Conservation (phyloP, 2,329 filamentous ascomycete species). For the Trichoderma sp. region DNA sequence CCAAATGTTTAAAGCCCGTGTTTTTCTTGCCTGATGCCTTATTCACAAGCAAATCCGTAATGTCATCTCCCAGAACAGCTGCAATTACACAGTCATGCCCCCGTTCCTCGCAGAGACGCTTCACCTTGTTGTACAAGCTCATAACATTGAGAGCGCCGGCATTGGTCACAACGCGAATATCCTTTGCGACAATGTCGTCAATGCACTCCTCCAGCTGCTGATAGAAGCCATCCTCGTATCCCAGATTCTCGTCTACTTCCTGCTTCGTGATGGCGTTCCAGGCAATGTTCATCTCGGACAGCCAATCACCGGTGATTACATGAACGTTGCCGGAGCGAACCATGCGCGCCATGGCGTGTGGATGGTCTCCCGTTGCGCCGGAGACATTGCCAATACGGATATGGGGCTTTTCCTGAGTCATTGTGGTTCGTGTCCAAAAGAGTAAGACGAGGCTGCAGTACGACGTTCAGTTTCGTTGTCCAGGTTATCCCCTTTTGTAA, state of each 20-base stretch:
- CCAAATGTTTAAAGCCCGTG: slow-evolving; percentile 32
- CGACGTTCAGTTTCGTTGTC: neutral
- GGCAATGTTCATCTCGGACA: slow-evolving; percentile 55
- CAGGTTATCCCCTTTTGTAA: neutral
- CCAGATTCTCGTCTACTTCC: slow-evolving; percentile 36
- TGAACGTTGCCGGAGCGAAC: slow-evolving; percentile 37
- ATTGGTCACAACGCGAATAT: slow-evolving; percentile 44
- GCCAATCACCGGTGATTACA: slow-evolving; percentile 45
- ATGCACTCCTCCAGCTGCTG: slow-evolving; percentile 48
- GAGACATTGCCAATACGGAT: slow-evolving; percentile 41
- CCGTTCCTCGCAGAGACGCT: slow-evolving; percentile 34
- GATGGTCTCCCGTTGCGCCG: slow-evolving; percentile 39
- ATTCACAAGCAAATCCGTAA: slow-evolving; percentile 34
- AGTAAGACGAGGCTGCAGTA: neutral
- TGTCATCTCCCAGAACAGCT: slow-evolving; percentile 44
- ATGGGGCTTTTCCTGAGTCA: slow-evolving; percentile 34
- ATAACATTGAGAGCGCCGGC: slow-evolving; percentile 44
- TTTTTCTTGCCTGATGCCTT: slow-evolving; percentile 22
- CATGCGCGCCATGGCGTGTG: slow-evolving; percentile 39
- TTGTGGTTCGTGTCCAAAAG: slow-evolving; percentile 16
- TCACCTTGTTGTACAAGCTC: slow-evolving; percentile 36
- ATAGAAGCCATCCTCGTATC: slow-evolving; percentile 43
- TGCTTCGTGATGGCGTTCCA: slow-evolving; percentile 41
- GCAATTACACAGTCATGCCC: slow-evolving; percentile 40
- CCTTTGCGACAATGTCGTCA: slow-evolving; percentile 37